phyloP scores from a whole-genome alignment of 2,329 filamentous ascomycete species.

The Fusarium sp. region DNA sequence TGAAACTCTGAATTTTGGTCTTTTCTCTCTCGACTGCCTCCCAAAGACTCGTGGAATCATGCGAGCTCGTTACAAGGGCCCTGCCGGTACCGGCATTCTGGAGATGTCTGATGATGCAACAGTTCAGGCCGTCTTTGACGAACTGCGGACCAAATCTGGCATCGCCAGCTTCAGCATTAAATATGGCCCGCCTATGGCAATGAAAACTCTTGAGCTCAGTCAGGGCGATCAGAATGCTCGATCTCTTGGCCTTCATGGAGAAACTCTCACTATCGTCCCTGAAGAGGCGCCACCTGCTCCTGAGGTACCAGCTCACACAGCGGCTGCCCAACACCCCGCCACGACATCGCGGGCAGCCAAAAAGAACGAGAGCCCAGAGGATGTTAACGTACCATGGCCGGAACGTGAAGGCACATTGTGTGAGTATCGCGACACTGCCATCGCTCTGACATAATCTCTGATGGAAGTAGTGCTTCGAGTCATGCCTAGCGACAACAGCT shows the following conservation, averaged over 20 bases:
- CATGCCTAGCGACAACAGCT: conserved; percentile 97
- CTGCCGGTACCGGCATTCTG: conserved; percentile 77
- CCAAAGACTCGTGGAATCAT: conserved; percentile 56
- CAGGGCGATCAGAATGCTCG: conserved; percentile 61
- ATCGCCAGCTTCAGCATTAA: conserved; percentile 79
- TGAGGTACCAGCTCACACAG: conserved; percentile 6
- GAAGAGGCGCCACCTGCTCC: conserved; percentile 45
- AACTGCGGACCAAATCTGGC: conserved; percentile 73
- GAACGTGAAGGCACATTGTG: conserved; percentile 63
- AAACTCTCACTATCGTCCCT: conserved; percentile 63
- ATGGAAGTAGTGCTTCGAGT: conserved; percentile 78
- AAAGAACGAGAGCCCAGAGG: conserved; percentile 40
- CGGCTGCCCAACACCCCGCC: conserved; percentile 3
- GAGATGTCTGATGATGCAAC: conserved; percentile 76
- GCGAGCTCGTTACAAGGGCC: conserved; percentile 80
- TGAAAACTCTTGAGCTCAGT: conserved; percentile 74
- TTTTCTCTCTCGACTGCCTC: not conserved
- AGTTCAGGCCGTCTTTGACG: conserved; percentile 68
- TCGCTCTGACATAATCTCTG: not conserved
- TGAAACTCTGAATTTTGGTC: not conserved
- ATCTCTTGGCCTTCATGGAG: conserved; percentile 61
- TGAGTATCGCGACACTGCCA: conserved; percentile 40
- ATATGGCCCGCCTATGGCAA: conserved; percentile 79
- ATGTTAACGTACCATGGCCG: conserved; percentile 60
- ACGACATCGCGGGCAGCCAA: conserved; percentile 5